Conservation (phyloP, 345 rosid species). For the Lepidium sativum region DNA sequence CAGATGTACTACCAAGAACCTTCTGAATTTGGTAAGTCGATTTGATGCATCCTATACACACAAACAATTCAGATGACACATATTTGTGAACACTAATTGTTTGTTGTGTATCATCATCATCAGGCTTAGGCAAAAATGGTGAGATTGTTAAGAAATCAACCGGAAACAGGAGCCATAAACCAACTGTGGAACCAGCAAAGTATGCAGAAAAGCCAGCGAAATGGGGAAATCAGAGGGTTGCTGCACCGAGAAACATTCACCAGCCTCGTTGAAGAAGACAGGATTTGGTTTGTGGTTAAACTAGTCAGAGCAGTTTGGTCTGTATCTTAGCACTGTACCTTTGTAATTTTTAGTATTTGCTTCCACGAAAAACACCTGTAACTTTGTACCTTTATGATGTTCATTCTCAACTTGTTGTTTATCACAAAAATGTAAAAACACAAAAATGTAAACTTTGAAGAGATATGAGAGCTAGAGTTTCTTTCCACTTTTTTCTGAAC, state of each 20-base stretch:
- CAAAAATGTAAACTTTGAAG: slow-evolving; percentile 31
- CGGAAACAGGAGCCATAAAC: slow-evolving; percentile 17
- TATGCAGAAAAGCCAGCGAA: slow-evolving; percentile 44
- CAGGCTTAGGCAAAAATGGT: slow-evolving; percentile 33
- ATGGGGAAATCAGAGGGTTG: slow-evolving; percentile 30
- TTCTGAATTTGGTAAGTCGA: slow-evolving; percentile 17
- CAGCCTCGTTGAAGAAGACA: slow-evolving; percentile 43
- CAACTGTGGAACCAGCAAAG: slow-evolving; percentile 22
- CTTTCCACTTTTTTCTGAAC: neutral
- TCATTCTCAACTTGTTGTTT: slow-evolving; percentile 24
- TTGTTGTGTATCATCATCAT: neutral
- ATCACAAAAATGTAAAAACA: slow-evolving; percentile 26
- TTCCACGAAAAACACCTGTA: slow-evolving; percentile 33
- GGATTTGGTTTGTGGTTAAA: neutral
- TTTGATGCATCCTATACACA: neutral
- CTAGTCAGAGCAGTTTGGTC: slow-evolving; percentile 14
- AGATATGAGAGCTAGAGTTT: slow-evolving; percentile 5
- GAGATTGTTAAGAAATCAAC: slow-evolving; percentile 20
- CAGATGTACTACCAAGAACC: slow-evolving; percentile 13
- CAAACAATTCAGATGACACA: neutral
- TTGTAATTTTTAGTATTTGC: slow-evolving; percentile 30
- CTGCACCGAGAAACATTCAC: slow-evolving; percentile 43
- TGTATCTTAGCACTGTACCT: slow-evolving; percentile 19
- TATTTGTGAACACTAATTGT: neutral
- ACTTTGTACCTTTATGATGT: slow-evolving; percentile 40